Conservation (phyloP, 1,139 yeast species). For the Saccharomyces hybrid region DNA sequence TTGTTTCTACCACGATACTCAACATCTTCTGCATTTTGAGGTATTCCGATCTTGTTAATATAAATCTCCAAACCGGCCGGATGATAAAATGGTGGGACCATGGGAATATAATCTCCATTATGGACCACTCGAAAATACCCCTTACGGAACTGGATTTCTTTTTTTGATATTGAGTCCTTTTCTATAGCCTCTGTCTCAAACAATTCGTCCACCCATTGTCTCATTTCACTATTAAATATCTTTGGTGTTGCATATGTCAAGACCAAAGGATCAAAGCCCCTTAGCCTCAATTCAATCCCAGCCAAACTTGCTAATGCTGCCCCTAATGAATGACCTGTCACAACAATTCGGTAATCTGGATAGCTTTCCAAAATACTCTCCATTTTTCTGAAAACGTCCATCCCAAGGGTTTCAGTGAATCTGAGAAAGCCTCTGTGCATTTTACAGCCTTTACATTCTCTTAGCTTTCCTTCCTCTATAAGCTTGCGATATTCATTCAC, state of each 20-base stretch:
- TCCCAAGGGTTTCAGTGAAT: conserved; percentile 38
- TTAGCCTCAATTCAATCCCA: conserved; percentile 48
- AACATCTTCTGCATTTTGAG: conserved; percentile 40
- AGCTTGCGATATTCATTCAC: conserved; percentile 18
- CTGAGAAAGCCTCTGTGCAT: conserved; percentile 55
- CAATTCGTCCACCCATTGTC: conserved; percentile 44
- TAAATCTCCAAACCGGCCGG: conserved; percentile 47
- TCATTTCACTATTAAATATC: conserved; percentile 48
- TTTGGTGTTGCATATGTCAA: conserved; percentile 57
- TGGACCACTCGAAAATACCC: conserved; percentile 48
- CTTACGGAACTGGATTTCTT: conserved; percentile 17
- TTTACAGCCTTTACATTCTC: conserved; percentile 41
- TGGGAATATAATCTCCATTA: conserved; percentile 49
- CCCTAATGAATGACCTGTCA: conserved; percentile 68
- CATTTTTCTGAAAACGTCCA: conserved; percentile 34
- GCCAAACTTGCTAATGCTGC: conserved; percentile 58
- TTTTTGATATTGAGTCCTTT: conserved; percentile 10
- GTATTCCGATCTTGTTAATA: conserved; percentile 39
- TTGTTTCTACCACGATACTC: conserved; percentile 26
- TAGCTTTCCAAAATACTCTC: conserved; percentile 32
- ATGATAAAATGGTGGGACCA: conserved; percentile 45
- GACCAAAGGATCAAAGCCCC: conserved; percentile 47
- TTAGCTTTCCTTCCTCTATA: conserved; percentile 20
- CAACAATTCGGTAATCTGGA: conserved; percentile 44
- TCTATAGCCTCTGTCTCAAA: conserved; percentile 36